These are phyloP conservation scores for Penicillium sp. DNA, from an alignment of 2,329 filamentous ascomycete genomes.

Conservation along the genomic window DNA sequence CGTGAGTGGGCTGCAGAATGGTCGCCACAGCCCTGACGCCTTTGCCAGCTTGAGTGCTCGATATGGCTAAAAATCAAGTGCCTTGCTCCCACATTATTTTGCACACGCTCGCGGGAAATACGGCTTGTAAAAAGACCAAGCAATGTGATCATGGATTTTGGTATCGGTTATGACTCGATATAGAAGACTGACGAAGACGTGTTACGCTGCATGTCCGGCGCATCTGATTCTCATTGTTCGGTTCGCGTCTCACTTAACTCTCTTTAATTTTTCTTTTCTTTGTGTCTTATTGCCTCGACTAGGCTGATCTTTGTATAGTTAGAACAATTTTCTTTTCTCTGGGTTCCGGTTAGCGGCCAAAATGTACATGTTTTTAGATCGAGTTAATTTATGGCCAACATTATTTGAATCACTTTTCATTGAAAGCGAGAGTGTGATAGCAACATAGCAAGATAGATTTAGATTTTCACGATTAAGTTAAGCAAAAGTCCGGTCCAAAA, in stretches of 20 bases:
- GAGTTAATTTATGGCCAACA: neutral
- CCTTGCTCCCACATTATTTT: neutral
- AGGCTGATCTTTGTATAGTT: neutral
- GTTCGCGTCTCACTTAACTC: conserved; percentile 6
- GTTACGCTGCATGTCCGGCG: conserved; percentile 16
- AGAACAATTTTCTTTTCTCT: neutral
- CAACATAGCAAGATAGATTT: neutral
- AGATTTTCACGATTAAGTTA: neutral
- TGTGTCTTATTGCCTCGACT: neutral
- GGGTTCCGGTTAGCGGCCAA: conserved; percentile 2
- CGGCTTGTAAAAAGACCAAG: too few relatives aligned
- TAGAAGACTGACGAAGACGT: conserved; percentile 18
- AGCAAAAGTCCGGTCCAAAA: neutral
- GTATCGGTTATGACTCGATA: conserved; percentile 10
- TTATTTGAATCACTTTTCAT: neutral
- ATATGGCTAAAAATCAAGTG: conserved; percentile 32
- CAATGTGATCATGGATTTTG: conserved; percentile 9
- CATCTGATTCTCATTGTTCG: conserved; percentile 15
- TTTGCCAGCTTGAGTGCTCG: conserved; percentile 53
- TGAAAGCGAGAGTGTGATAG: neutral
- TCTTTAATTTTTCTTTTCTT: neutral
- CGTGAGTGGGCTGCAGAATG: conserved; percentile 48
- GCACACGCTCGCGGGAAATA: neutral
- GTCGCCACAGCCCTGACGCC: conserved; percentile 53
- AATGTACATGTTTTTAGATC: conserved; percentile 2